phyloP scores from a whole-genome alignment of 331 rosid species.

The Quercus tomentella region DNA sequence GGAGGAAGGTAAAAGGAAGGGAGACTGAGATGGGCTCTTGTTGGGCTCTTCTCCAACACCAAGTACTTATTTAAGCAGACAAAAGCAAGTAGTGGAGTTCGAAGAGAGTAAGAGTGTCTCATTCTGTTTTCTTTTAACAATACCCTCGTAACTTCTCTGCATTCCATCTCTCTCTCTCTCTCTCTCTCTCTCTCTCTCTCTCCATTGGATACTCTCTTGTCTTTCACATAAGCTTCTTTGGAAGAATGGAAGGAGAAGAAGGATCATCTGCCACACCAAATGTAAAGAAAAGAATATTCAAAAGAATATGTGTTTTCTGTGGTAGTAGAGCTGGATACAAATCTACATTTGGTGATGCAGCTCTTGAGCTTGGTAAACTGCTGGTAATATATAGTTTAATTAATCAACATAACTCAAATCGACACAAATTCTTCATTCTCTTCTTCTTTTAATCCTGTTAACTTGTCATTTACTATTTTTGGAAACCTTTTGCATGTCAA shows the following conservation, averaged over 20 bases:
- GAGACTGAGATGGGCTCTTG: constrained; percentile 9
- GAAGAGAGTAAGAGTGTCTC: constrained; percentile 1
- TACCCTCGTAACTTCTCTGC: neutral
- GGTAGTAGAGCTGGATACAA: constrained; percentile 60
- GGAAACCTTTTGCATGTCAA: constrained; percentile 1
- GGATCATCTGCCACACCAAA: constrained; percentile 18
- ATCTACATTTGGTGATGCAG: constrained; percentile 53
- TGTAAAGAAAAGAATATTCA: constrained; percentile 36
- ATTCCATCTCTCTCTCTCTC: neutral
- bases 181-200: neutral
- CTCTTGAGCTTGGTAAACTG: constrained; percentile 52
- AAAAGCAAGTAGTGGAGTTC: constrained; percentile 21
- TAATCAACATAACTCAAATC: neutral
- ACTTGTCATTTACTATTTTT: neutral
- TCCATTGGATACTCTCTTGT: neutral
- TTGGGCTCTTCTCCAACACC: constrained; percentile 30
- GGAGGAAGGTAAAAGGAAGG: constrained; percentile 13
- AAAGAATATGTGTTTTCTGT: constrained; percentile 64
- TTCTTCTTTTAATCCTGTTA: neutral
- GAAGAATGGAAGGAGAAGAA: constrained; percentile 37
- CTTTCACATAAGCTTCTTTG: neutral
- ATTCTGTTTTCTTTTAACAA: constrained; percentile 3
- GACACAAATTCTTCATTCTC: neutral
- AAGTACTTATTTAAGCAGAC: constrained; percentile 38
- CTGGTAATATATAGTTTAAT: constrained; percentile 31